Evolutionary conservation across 352 stramenopile genomes (phyloP).

Genomic region (Blastocystis sp.): DNA sequence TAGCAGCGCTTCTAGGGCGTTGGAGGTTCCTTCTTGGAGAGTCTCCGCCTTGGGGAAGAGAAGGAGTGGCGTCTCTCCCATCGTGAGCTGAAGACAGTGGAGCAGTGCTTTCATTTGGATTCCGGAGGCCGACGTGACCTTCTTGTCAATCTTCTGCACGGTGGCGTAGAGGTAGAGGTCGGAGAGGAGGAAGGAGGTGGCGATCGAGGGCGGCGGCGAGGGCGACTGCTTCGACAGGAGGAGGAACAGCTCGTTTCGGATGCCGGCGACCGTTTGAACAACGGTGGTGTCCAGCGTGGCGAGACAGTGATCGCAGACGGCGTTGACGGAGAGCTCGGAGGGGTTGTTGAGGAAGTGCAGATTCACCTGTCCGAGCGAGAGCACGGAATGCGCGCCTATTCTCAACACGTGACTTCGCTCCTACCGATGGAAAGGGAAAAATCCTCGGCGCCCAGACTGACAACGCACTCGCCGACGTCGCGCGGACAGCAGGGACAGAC

Average conservation of each 20-base stretch:
- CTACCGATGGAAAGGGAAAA: neutral
- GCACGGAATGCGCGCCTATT: neutral
- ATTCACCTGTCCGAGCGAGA: neutral
- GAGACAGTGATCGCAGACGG: neutral
- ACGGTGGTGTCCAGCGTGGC: neutral
- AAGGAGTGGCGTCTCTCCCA: neutral
- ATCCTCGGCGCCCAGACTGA: neutral
- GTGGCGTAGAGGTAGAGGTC: neutral
- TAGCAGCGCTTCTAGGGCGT: neutral
- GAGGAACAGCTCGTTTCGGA: neutral
- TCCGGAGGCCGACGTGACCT: neutral
- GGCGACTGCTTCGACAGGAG: neutral
- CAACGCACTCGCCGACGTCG: neutral
- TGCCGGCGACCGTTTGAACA: neutral
- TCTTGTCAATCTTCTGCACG: neutral
- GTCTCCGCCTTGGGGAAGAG: neutral
- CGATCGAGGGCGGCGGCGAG: neutral
- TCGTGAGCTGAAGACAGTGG: neutral
- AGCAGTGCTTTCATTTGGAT: neutral
- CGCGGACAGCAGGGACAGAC: neutral
- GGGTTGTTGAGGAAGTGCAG: slow-evolving; percentile 4
- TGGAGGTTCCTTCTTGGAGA: neutral
- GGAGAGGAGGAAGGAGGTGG: neutral
- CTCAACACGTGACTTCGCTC: too few species aligned
- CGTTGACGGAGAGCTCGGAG: neutral